These are phyloP conservation scores for Calonectria honghensis DNA, from an alignment of 2,329 filamentous ascomycete species.

Conservation along the genomic window DNA sequence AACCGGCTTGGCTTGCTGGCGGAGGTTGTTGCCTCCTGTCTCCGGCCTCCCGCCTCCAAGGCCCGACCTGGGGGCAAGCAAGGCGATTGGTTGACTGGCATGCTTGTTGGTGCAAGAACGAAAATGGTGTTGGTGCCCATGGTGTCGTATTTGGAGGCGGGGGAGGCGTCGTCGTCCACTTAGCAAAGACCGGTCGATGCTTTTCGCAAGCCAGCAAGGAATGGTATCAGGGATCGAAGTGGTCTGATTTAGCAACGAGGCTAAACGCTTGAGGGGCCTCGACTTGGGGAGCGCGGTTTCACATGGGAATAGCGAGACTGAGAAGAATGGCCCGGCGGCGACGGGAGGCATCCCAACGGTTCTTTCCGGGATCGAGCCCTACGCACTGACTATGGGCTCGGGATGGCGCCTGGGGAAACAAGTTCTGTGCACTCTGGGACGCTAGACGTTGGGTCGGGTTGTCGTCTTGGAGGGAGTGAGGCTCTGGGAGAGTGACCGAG, in stretches of 20 bases:
- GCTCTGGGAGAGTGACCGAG: neutral
- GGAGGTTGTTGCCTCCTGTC: conserved; percentile 13
- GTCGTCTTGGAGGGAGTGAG: neutral
- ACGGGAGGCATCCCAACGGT: conserved; percentile 4
- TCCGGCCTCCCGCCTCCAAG: neutral
- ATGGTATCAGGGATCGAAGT: neutral
- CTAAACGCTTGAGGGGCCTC: neutral
- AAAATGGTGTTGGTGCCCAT: neutral
- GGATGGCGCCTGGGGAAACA: conserved; percentile 6
- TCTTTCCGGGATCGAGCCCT: conserved; percentile 7
- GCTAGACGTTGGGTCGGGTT: neutral
- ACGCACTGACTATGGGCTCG: conserved; percentile 5
- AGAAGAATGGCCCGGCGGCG: neutral
- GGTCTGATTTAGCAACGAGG: neutral
- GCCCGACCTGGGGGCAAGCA: neutral
- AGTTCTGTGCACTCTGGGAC: conserved; percentile 7
- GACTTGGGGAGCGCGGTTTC: conserved; percentile 3
- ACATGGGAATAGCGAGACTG: neutral
- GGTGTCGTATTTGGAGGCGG: neutral
- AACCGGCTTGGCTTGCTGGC: neutral
- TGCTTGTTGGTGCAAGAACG: neutral
- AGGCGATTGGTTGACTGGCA: neutral
- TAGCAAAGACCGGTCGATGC: neutral
- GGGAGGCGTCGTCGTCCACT: neutral
- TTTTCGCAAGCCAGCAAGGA: neutral